phyloP scores from a whole-genome alignment of 2,329 filamentous ascomycete genomes.

The Diaporthe humulicola region DNA sequence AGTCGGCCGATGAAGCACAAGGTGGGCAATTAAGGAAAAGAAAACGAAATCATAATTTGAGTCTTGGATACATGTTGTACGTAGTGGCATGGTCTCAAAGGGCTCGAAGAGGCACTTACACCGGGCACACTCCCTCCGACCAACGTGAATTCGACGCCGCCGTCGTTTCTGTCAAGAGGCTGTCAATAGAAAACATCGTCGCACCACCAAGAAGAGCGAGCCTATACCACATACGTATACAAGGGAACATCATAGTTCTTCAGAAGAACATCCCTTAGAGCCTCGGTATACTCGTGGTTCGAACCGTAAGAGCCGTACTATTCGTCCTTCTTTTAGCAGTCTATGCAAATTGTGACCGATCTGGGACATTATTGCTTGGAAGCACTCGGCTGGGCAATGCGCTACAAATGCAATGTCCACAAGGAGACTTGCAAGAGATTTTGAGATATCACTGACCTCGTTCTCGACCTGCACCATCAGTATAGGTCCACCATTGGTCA shows the following conservation, averaged over 20 bases:
- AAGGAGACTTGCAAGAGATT: background rate
- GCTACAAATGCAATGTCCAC: background rate
- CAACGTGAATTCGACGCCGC: constrained; percentile 57
- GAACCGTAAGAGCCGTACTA: constrained; percentile 61
- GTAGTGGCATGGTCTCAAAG: background rate
- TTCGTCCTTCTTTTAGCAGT: background rate
- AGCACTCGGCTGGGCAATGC: background rate
- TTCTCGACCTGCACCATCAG: constrained; percentile 66
- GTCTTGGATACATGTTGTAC: background rate
- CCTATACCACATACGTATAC: constrained; percentile 52
- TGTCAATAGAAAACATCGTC: background rate
- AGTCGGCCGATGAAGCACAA: background rate
- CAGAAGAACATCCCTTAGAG: constrained; percentile 56
- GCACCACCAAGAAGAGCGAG: background rate
- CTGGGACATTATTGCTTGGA: background rate
- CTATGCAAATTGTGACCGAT: too few relatives aligned
- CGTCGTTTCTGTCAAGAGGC: constrained; percentile 53
- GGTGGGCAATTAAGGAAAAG: background rate
- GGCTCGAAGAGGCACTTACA: constrained; percentile 37
- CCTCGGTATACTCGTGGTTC: constrained; percentile 58
- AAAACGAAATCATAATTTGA: background rate
- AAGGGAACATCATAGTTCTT: constrained; percentile 57
- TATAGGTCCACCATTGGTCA: constrained; percentile 59
- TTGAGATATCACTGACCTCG: constrained; percentile 45
- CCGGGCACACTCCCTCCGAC: constrained; percentile 57